Evolutionary conservation across 352 stramenopile genomes (phyloP), one percentile per base, ranked within the genome.

Genomic region (Phytophthora pseudosyringae): DNA sequence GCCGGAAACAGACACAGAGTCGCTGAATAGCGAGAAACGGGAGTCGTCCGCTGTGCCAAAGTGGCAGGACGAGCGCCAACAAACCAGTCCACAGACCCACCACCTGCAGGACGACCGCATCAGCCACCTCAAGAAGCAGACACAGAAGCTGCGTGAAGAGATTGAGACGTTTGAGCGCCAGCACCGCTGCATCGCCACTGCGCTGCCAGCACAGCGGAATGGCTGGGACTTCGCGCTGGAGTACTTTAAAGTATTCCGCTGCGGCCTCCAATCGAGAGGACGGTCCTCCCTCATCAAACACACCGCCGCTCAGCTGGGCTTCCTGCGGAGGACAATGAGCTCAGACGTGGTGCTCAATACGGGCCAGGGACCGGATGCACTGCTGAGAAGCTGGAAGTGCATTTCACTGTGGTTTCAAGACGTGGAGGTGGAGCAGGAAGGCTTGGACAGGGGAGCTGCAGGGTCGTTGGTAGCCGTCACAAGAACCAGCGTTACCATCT

Each of bases 331-430:
- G 6, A 46, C 11, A 1, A 69, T 69, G 62, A 40, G 33, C 6
- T 13, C 54, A 4, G 40, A 59, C 10, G 62, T 64, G 28, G 39
- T 64, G 9, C 41, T 69, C 18, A 61, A 59, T 13, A 48, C 39
- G 3, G 46, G 45, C 18, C 56, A 58, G 35, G 62, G 62, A 3
- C 35, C 45, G 1, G 46, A 69, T 0, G 55, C 55, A 26, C 41
- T 70, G 39, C 38, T 70, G 16, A 28, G 45, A 29, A 59, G 38
- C 26, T 70, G 62, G 62, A 64, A 41, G 26, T 66, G 62, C 33
- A 21, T 66, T 8, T 66, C 62, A 1, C 35, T 61, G 2, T 70
- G 54, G 54, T 70, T 70, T 38, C 40, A 65, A 41, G 35, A 60
- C 13, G 46, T 70, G 0, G 48, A 60, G 9, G 25, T 66, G 21